phyloP scores from a whole-genome alignment of 345 rosid species.

The Brassica carinata region DNA sequence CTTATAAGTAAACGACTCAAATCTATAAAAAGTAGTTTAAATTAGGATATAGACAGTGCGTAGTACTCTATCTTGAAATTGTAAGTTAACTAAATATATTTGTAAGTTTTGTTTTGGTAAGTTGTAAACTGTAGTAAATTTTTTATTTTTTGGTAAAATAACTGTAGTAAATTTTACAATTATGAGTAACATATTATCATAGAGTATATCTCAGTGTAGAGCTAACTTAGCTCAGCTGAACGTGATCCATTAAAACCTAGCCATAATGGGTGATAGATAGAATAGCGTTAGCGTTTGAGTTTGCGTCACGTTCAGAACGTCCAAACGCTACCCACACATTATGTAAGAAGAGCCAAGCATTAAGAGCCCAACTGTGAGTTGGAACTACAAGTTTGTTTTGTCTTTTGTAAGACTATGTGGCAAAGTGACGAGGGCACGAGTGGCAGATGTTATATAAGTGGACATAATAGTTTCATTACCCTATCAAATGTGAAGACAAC shows the following conservation, averaged over 20 bases:
- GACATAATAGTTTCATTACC: slow-evolving; percentile 38
- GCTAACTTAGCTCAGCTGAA: not conserved
- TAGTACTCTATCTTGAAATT: not conserved
- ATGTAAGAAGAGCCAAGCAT: not conserved
- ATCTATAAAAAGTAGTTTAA: not conserved
- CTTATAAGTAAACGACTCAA: slow-evolving; percentile 4
- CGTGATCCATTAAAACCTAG: slow-evolving; percentile 1
- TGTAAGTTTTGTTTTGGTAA: not conserved
- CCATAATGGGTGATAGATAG: not conserved
- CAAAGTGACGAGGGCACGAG: slow-evolving; percentile 38
- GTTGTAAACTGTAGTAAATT: not conserved
- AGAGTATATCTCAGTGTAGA: not conserved
- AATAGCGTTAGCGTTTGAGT: slow-evolving; percentile 7
- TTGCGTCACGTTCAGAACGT: not conserved
- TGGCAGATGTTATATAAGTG: slow-evolving; percentile 37
- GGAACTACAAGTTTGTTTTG: slow-evolving; percentile 36
- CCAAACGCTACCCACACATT: slow-evolving; percentile 4
- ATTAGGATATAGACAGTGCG: not conserved
- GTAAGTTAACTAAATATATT: not conserved
- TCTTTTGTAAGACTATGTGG: slow-evolving; percentile 35
- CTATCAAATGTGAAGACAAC: slow-evolving; percentile 37
- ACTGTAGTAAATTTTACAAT: not conserved
- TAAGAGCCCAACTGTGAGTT: slow-evolving; percentile 33
- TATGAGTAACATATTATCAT: no score
- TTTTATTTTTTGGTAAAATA: no score